Conservation (phyloP, 192 early-diverging fungal genomes). For the Dissophora ornata region DNA sequence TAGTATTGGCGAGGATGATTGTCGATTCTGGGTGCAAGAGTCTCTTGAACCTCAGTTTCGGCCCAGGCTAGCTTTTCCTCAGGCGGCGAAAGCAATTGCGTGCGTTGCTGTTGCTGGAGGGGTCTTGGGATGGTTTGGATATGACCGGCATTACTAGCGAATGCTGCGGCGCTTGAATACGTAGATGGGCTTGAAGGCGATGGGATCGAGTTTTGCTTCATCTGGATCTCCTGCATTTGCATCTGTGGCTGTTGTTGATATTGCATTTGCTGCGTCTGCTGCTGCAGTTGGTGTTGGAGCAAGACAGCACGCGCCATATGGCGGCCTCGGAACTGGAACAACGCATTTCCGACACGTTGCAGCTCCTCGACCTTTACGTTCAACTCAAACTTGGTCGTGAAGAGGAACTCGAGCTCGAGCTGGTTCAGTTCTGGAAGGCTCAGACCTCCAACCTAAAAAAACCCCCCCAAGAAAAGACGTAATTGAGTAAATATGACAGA, state of each 20-base stretch:
- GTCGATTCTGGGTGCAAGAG: background rate
- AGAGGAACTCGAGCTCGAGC: constrained; percentile 80
- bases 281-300: background rate
- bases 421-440: constrained; percentile 77
- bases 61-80: constrained; percentile 40
- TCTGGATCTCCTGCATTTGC: background rate
- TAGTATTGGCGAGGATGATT: background rate
- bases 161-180: too few relatives aligned
- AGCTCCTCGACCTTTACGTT: constrained; percentile 73
- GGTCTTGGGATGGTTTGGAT: too few relatives aligned
- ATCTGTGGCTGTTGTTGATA: constrained; percentile 1
- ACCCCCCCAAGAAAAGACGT: background rate
- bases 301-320: constrained; percentile 3
- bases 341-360: constrained; percentile 50
- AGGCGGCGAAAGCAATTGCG: constrained; percentile 43
- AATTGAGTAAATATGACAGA: background rate
- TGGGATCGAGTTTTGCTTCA: background rate
- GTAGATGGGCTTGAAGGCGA: constrained; percentile 6
- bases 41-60: constrained; percentile 10
- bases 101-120: background rate
- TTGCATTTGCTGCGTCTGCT: background rate
- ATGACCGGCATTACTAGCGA: too few relatives aligned
- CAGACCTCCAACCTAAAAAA: constrained; percentile 75
- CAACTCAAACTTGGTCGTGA: constrained; percentile 75
- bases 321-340: constrained; percentile 28